A percentile compares a stretch with the other conserved stretches of the same genome.
Evolutionary conservation across 2,329 filamentous ascomycete genomes (phyloP).

Genomic region (Akanthomyces muscarius): DNA sequence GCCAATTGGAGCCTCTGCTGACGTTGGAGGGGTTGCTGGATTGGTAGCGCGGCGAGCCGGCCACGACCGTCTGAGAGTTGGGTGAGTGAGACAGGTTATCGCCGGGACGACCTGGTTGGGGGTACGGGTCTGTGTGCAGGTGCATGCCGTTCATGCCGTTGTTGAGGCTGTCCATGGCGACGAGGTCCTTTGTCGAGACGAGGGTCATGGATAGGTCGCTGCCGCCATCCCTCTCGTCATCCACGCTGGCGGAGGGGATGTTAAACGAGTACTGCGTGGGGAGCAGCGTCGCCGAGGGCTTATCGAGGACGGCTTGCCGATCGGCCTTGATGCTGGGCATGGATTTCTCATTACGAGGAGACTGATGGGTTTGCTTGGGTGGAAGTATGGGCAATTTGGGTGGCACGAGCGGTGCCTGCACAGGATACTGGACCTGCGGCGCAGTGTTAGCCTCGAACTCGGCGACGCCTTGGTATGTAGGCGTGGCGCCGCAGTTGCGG

Average conservation of each 20-base stretch:
- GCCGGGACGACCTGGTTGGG: slow-evolving; percentile 29
- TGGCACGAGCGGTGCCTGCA: slow-evolving; percentile 23
- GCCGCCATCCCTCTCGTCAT: slow-evolving; percentile 33
- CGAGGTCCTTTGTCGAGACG: slow-evolving; percentile 52
- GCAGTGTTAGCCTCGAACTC: slow-evolving; percentile 36
- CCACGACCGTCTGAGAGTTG: slow-evolving; percentile 26
- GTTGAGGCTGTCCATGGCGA: slow-evolving; percentile 43
- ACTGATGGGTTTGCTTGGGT: slow-evolving; percentile 33
- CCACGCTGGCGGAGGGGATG: slow-evolving; percentile 26
- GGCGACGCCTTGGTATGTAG: slow-evolving; percentile 52
- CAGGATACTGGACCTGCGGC: slow-evolving; percentile 25
- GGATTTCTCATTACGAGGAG: slow-evolving; percentile 39
- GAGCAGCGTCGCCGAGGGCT: slow-evolving; percentile 27
- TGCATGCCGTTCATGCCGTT: slow-evolving; percentile 40
- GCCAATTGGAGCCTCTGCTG: neutral
- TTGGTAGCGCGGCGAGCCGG: slow-evolving; percentile 38
- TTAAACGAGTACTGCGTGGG: slow-evolving; percentile 30
- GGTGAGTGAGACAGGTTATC: slow-evolving; percentile 34
- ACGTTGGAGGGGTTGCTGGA: slow-evolving; percentile 36
- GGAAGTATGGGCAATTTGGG: slow-evolving; percentile 18
- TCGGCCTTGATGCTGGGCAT: slow-evolving; percentile 37
- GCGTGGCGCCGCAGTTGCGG: slow-evolving; percentile 40
- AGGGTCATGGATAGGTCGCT: slow-evolving; percentile 39
- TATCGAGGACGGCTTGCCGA: slow-evolving; percentile 32
- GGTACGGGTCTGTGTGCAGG: slow-evolving; percentile 28